Evolutionary conservation across 1,284 basidiomycete genomes (phyloP), one percentile per base, ranked within the genome.

Genomic region (Nidula niveotomentosa): DNA sequence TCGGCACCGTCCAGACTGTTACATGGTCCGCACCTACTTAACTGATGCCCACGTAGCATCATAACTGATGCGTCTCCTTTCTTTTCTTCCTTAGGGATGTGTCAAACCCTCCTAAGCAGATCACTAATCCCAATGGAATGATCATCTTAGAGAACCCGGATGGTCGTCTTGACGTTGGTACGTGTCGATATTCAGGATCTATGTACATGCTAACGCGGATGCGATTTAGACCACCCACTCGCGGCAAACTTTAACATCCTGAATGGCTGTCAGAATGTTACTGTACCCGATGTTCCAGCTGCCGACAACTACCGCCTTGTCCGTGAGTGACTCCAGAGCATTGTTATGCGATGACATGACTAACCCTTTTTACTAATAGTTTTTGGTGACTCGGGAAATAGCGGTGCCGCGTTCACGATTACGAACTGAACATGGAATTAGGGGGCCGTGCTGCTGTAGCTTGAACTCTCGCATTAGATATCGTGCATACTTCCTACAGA

Each of bases 321-420:
- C 55, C 64, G 77, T 80, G 56, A 68, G 76, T 74, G 50, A 15
- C 30, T 33, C 30, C 2, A 30, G 30, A 30, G 30, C 30, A 30
- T 30, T 36, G 15, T 52, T 23, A 37, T 36, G 48, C 47, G 9
- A 30, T 9, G 36, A 36, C 18, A 47, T 36, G 10, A 48, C 33
- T 9, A 44, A 8, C 23, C 36, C 17, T 34, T 39, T 54, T 8
- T 44, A 37, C 23, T 36, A 12, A 52, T 52, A 79, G 79, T 83
- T 23, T 76, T 81, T 51, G 80, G 80, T 6, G 78, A 83, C 59
- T 80, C 78, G 17, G 80, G 79, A 37, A 81, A 81, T 65, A 30
- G 30, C 30, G 30, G 30, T 30, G 30, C 30, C 30, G 5, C 30
- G 30, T 30, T 30, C 30, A 30, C 5, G 30, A 30, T 30, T 30